phyloP scores from a whole-genome alignment of 768 basidiomycete species.

The Psilocybe azurescens region DNA sequence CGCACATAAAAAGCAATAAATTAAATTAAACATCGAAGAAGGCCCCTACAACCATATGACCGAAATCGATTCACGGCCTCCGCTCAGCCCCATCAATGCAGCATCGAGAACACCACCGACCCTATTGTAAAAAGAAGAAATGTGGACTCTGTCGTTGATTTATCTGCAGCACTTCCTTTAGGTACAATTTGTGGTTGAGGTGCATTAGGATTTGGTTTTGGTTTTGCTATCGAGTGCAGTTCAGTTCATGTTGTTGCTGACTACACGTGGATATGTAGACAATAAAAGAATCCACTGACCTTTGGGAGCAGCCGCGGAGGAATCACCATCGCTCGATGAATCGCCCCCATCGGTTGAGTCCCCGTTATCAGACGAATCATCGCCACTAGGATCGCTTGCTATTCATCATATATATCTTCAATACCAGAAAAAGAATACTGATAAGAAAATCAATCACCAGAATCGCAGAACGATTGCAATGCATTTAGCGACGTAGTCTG shows the following conservation, averaged over 20 bases:
- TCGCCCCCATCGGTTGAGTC: neutral
- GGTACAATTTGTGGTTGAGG: neutral
- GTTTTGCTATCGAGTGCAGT: neutral
- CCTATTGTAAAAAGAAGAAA: neutral
- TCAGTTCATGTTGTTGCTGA: neutral
- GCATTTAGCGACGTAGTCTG: neutral
- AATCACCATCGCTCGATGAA: neutral
- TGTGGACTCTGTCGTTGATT: neutral
- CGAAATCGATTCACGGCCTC: too few relatives aligned
- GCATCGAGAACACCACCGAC: neutral
- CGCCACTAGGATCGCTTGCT: neutral
- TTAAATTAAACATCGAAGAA: too few relatives aligned
- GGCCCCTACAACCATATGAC: too few relatives aligned
- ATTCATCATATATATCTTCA: neutral
- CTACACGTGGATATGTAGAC: too few relatives aligned
- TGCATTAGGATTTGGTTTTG: slow-evolving; percentile 1
- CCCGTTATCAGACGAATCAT: neutral
- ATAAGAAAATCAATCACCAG: neutral
- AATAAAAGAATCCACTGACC: neutral
- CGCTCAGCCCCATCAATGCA: too few relatives aligned
- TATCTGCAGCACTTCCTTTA: neutral
- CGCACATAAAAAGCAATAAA: too few relatives aligned
- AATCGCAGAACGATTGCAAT: neutral
- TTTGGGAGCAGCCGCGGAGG: neutral
- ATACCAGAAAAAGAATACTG: neutral